Conservation (phyloP, 768 basidiomycete genomes). For the Tulasnella calospora region DNA sequence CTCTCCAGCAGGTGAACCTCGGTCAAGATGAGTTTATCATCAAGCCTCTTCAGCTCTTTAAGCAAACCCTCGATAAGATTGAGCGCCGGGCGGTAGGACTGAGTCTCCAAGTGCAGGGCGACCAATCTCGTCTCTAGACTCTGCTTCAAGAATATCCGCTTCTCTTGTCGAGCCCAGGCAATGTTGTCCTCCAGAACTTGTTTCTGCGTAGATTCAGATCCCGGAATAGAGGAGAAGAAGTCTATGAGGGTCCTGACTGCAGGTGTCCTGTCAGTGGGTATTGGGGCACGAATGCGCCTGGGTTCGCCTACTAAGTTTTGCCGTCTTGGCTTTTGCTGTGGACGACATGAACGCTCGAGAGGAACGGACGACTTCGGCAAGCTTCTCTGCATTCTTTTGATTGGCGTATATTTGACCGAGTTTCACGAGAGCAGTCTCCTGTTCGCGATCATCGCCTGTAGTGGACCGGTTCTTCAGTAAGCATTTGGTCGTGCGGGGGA, state of each 20-base stretch:
- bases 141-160: conserved; percentile 93
- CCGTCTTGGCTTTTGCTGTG: conserved; percentile 96
- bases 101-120: conserved; percentile 63
- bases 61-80: conserved; percentile 79
- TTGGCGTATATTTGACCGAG: conserved; percentile 85
- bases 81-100: conserved; percentile 73
- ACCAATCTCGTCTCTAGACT: conserved; percentile 85
- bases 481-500: neutral
- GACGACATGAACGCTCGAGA: conserved; percentile 84
- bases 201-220: conserved; percentile 71
- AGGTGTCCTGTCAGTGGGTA: conserved; percentile 11
- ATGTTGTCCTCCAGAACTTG: conserved; percentile 85
- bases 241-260: conserved; percentile 89
- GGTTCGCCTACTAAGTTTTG: conserved; percentile 72
- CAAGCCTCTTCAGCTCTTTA: conserved; percentile 83
- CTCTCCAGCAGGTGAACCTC: conserved; percentile 95
- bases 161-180: conserved; percentile 85
- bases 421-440: conserved; percentile 78
- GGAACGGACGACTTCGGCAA: conserved; percentile 79
- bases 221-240: conserved; percentile 75
- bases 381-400: conserved; percentile 78
- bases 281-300: neutral
- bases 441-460: conserved; percentile 55
- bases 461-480: neutral
- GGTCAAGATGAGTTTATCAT: conserved; percentile 97